Evolutionary conservation across 306 rosid genomes (phyloP).

Genomic region (Cicer cuneatum): DNA sequence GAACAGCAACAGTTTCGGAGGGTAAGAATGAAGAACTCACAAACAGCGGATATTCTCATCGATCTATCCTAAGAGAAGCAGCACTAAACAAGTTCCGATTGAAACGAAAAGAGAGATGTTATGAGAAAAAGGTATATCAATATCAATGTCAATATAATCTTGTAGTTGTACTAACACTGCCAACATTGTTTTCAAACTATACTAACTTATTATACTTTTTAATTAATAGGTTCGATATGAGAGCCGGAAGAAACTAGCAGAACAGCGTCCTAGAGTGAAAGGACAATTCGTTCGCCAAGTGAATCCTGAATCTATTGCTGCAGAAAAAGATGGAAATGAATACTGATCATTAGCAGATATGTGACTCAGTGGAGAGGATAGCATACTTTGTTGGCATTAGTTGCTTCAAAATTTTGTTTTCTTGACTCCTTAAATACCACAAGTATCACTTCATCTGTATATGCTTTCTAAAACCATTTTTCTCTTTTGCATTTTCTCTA

Average conservation of each 20-base stretch:
- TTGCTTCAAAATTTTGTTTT: slow-evolving; percentile 45
- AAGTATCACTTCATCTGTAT: slow-evolving; percentile 44
- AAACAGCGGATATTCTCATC: slow-evolving; percentile 55
- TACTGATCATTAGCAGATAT: slow-evolving; percentile 43
- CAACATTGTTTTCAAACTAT: slow-evolving; percentile 1
- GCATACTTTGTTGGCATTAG: slow-evolving; percentile 37
- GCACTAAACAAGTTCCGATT: slow-evolving; percentile 87
- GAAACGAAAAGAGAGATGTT: slow-evolving; percentile 97
- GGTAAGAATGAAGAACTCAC: slow-evolving; percentile 65
- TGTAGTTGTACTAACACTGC: slow-evolving; percentile 12
- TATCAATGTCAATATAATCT: not conserved
- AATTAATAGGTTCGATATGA: slow-evolving; percentile 84
- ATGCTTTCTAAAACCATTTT: slow-evolving; percentile 46
- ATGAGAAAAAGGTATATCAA: slow-evolving; percentile 79
- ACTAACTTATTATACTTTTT: slow-evolving; percentile 42
- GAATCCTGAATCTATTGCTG: slow-evolving; percentile 47
- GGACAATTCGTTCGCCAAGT: slow-evolving; percentile 93
- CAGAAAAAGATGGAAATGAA: slow-evolving; percentile 52
- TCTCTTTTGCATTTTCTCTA: slow-evolving; percentile 20
- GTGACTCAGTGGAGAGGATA: slow-evolving; percentile 41
- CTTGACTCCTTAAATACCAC: slow-evolving; percentile 19
- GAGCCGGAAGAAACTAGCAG: slow-evolving; percentile 98
- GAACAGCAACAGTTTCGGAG: slow-evolving; percentile 58
- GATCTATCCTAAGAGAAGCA: slow-evolving; percentile 77
- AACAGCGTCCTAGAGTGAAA: slow-evolving; percentile 95